Conservation (phyloP, 148 eudicot genomes). For the Diospyros lotus region DNA sequence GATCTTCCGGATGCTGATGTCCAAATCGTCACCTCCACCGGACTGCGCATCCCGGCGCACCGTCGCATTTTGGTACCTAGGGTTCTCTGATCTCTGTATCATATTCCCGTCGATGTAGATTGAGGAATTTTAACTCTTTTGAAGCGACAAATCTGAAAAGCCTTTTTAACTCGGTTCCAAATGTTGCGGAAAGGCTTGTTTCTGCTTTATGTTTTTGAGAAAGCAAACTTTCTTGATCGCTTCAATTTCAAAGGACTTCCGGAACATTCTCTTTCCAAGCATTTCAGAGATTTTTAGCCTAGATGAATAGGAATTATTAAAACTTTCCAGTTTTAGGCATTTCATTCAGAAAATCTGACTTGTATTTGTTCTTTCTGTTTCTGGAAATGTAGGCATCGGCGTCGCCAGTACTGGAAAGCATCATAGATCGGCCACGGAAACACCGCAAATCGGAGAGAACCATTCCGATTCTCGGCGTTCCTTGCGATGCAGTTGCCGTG, state of each 20-base stretch:
- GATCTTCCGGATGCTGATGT: no score
- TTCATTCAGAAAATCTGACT: neutral
- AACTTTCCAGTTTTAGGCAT: neutral
- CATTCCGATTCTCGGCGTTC: slow-evolving; percentile 68
- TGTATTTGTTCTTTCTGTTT: neutral
- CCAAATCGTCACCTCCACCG: no score
- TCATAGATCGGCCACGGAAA: slow-evolving; percentile 43
- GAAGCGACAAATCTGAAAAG: neutral
- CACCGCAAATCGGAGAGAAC: slow-evolving; percentile 43
- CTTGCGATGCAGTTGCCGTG: slow-evolving; percentile 63
- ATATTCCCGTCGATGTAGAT: neutral
- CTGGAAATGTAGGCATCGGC: slow-evolving; percentile 52
- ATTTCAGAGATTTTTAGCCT: neutral
- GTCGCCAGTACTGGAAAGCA: slow-evolving; percentile 69
- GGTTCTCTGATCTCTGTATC: no score
- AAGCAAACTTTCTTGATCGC: no score
- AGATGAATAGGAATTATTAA: neutral
- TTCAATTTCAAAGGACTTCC: no score
- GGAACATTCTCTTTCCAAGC: no score
- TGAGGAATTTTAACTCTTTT: neutral
- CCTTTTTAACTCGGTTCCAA: no score
- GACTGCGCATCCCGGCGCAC: no score
- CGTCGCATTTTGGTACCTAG: no score
- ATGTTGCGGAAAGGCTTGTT: neutral
- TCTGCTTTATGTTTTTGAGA: no score